Base-by-base conservation (phyloP, 805 yeast species). In the Candida arabinofermentans region DNA sequence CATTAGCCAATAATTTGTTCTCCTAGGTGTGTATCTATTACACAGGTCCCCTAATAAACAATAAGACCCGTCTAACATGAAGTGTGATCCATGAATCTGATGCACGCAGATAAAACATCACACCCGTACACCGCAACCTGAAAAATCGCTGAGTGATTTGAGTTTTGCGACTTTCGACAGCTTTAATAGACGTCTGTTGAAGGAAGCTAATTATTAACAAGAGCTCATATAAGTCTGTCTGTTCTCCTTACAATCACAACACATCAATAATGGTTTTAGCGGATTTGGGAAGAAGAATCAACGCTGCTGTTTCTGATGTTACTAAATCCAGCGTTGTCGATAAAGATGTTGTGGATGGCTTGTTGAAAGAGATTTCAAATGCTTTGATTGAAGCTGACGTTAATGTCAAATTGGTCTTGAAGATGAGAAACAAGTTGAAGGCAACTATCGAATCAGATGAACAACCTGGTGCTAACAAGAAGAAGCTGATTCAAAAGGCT, bases 341-440 rank as follows among this genome's bases (percentile, higher is more conserved):
- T 49, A 68, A 65, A 27, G 62, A 70, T 23, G 83, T 82, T 12
- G 74, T 85, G 39, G 87, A 83, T 55, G 61, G 61, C 24, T 77
- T 90, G 83, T 68, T 93, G 53, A 91, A 91, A 61, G 95, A 86
- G 54, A 82, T 91, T 39, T 86, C 95, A 44, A 82, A 86, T 44
- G 99, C 99, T 0, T 73, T 91, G 43, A 70, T 93, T 43, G 96
- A 90, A 64, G 75, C 93, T n/a, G 99, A 91, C 64, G 98, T 91
- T 19, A 93, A 93, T 58, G 81, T 93, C 59, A 79, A 77, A 52
- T 71, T 91, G 36, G 99, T 91, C 23, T 79, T 86, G 29, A 74
- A 74, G 48, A 67, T 91, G 47, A 76, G 96, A 58, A 83, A 77
- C 50, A 81, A 83, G 52, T 75, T 91, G 51, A 80, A 79, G 55